Evolutionary conservation across 140 eudicot species (phyloP), one percentile per base, ranked within the genome.

Genomic region (Stevia rebaudiana): DNA sequence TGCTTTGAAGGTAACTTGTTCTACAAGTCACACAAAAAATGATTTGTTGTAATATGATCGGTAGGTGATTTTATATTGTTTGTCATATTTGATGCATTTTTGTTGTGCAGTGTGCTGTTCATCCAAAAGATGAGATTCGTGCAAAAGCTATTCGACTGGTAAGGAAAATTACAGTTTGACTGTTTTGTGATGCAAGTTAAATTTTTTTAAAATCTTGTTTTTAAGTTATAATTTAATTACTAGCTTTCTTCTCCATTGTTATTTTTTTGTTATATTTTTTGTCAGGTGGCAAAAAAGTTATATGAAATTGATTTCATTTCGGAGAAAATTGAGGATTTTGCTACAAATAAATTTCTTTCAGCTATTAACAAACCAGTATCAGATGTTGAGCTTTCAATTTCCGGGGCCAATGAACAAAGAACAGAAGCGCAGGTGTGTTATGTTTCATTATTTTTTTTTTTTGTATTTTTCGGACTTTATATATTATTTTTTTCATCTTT

Each of bases 131-230:
- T 72, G 95, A 85, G 44, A 79, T 85, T 49, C 95, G 96, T 40
- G 74, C 85, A 35, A 94, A 88, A 80, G 95, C 99, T 55, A 94
- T 94, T 43, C 84, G 97, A 44, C 75, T 94, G 97, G 99, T 91
- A 82, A 54, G 80, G 37, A 35, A 23, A 57, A 47, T 55, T 53
- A 9, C 40, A 50, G 65, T 11, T 36, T 36, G 8, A 8, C 17
- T 22, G 1, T 36, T 5, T 13, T 41, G 25, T 71, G 8, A 18
- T 37, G 48, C 23, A 0, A 8, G 18, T 4, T 13, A 40, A 40
- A 16, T 12, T 25, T 61, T 43, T 16, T 25, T 39, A 28, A 62
- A 37, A 46, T 16, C 33, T 50, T 47, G 22, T 48, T 15, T 51
- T 7, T 39, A 49, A 18, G 22, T 71, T 12, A 44, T 50, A 25